phyloP scores from a whole-genome alignment of 805 yeast species.

The Naumovozyma baii region DNA sequence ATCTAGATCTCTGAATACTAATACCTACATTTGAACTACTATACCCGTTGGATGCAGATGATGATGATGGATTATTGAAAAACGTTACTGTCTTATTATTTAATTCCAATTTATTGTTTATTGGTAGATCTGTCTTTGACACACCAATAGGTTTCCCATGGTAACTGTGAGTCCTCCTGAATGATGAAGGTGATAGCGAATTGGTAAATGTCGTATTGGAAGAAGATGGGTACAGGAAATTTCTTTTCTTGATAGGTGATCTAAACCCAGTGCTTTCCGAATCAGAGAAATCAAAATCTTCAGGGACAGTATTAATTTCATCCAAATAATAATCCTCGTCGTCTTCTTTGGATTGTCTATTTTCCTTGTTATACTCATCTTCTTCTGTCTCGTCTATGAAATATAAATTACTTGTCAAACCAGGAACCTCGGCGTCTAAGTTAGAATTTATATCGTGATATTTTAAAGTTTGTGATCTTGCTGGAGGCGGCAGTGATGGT shows the following conservation, averaged over 20 bases:
- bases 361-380: conserved; percentile 22
- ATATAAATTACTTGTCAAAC: conserved; percentile 24
- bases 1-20: background rate
- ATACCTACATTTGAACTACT: background rate
- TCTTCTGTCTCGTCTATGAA: conserved; percentile 31
- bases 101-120: conserved; percentile 30
- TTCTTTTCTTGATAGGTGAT: conserved; percentile 3
- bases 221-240: background rate
- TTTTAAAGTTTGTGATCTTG: conserved; percentile 26
- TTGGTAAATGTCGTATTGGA: background rate
- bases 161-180: conserved; percentile 27
- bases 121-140: conserved; percentile 23
- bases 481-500: conserved; percentile 15
- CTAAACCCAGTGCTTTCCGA: conserved; percentile 10
- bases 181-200: conserved; percentile 10
- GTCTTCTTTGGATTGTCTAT: conserved; percentile 21
- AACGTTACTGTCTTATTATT: conserved; percentile 34
- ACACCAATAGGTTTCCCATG: conserved; percentile 23
- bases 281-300: conserved; percentile 31
- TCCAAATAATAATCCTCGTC: conserved; percentile 39
- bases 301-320: conserved; percentile 43
- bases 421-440: conserved; percentile 33
- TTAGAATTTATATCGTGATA: conserved; percentile 32
- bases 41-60: background rate
- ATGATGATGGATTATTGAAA: conserved; percentile 19